A percentile compares a stretch with the other conserved stretches of the same genome.
phyloP scores from a whole-genome alignment of 2,329 filamentous ascomycete species.

The Penicillium psychrosexuale region DNA sequence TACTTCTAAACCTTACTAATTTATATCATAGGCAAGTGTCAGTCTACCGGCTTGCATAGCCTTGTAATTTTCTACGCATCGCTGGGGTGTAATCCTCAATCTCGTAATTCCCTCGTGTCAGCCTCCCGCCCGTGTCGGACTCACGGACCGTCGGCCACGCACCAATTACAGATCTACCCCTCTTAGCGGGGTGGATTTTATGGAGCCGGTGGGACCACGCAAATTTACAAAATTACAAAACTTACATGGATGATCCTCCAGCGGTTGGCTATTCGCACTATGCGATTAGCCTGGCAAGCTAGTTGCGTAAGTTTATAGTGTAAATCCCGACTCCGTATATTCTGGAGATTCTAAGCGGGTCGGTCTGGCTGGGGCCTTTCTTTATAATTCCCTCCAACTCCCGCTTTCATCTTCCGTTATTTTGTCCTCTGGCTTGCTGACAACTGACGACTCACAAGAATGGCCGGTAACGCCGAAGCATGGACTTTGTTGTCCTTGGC shows the following conservation, averaged over 20 bases:
- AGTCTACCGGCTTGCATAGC: too few relatives aligned
- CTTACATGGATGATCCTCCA: background rate
- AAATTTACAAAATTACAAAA: background rate
- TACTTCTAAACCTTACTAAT: too few relatives aligned
- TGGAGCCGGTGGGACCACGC: background rate
- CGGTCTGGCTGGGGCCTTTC: background rate
- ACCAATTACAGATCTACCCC: background rate
- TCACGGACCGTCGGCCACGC: background rate
- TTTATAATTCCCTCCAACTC: background rate
- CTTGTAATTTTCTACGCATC: too few relatives aligned
- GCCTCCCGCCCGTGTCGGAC: background rate
- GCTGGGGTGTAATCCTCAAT: too few relatives aligned
- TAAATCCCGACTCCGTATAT: background rate
- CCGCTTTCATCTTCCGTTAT: background rate
- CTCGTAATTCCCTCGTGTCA: too few relatives aligned
- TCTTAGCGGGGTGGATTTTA: background rate
- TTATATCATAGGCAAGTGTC: too few relatives aligned
- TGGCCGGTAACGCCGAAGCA: constrained; percentile 33
- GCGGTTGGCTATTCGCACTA: background rate
- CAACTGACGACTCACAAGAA: background rate
- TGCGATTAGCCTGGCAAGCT: background rate
- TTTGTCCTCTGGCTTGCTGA: background rate
- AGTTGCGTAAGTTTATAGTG: too few relatives aligned
- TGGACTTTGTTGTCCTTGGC: constrained; percentile 46
- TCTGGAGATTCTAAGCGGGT: background rate